Evolutionary conservation across 768 basidiomycete species (phyloP), one percentile per base, ranked within the genome.

Genomic region (Tylopilus vinaceipallidus): DNA sequence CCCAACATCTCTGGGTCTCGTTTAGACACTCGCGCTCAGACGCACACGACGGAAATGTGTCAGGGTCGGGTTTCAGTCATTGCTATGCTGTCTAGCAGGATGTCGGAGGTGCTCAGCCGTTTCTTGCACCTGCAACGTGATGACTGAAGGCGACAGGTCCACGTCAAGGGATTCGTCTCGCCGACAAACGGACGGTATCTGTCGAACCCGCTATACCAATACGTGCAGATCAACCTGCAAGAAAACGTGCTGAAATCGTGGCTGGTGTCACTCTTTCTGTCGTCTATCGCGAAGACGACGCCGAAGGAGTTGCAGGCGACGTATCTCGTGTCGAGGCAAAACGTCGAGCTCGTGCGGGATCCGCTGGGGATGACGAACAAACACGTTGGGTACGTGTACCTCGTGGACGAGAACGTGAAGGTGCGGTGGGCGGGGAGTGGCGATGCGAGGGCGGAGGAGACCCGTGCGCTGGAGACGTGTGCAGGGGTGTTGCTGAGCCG

Each of bases 401-500:
- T 98, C 12, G 81, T 98, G 23, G 95, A 98, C 63, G 80, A 85
- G 66, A 82, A 90, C 51, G 65, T 84, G 52, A 89, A 83, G 66
- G 80, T 98, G 40, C 80, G 95, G 17, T 98, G 95, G 95, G 95
- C 88, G 1, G 95, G 83, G 10, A 89, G 92, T 56, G 92, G 87
- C 7, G 88, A 91, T 58, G 90, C 94, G 0, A 86, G 80, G 51
- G 62, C 67, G 3, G 83, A 90, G 52, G 95, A 98, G 66, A 73
- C 78, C 3, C 71, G 79, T 48, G 78, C 83, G 12, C 70, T 97
- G 46, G 75, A 85, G 65, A 82, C 71, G 34, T 91, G 90, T 59
- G 75, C 82, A 0, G 80, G 80, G 4, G 84, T 90, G 3, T 72
- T 93, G 17, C 62, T 93, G 53, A 79, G 79, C 39, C 73, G 90